These are phyloP conservation scores for Geum urbanum DNA, from an alignment of 306 rosid species.

Conservation along the genomic window DNA sequence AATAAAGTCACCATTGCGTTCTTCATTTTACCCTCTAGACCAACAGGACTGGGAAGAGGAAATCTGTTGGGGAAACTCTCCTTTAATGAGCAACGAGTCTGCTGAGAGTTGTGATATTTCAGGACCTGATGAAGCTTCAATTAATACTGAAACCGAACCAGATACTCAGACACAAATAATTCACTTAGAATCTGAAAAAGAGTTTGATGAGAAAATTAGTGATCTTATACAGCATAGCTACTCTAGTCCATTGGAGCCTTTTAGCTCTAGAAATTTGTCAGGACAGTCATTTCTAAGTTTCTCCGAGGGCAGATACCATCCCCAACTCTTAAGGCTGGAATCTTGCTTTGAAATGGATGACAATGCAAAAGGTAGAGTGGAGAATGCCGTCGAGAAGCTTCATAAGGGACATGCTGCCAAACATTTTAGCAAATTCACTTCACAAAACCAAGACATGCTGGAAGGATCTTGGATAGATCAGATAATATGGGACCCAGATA, in stretches of 20 bases:
- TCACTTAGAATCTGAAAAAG: constrained; percentile 29
- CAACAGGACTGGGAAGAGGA: constrained; percentile 88
- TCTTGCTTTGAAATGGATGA: constrained; percentile 42
- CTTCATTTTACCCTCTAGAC: constrained; percentile 73
- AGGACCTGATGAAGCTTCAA: constrained; percentile 51
- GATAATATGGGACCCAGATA: constrained; percentile 73
- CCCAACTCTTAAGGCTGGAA: constrained; percentile 80
- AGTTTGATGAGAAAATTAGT: constrained; percentile 37
- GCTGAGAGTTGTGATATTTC: constrained; percentile 58
- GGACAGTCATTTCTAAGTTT: constrained; percentile 33
- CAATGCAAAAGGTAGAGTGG: constrained; percentile 41
- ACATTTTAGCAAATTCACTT: constrained; percentile 49
- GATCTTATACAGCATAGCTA: constrained; percentile 27
- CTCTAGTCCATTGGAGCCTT: constrained; percentile 55
- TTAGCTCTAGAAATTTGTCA: constrained; percentile 46
- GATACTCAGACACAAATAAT: constrained; percentile 38
- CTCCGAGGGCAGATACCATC: constrained; percentile 57
- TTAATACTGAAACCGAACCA: constrained; percentile 45
- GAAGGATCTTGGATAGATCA: constrained; percentile 84
- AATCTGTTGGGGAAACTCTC: constrained; percentile 86
- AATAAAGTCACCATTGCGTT: constrained; percentile 30
- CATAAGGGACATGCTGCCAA: constrained; percentile 44
- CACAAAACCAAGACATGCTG: constrained; percentile 68
- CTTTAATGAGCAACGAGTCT: constrained; percentile 40
- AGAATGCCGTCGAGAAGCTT: constrained; percentile 37